Conservation (phyloP, 2,329 filamentous ascomycete species). For the Thielaviopsis euricoi region DNA sequence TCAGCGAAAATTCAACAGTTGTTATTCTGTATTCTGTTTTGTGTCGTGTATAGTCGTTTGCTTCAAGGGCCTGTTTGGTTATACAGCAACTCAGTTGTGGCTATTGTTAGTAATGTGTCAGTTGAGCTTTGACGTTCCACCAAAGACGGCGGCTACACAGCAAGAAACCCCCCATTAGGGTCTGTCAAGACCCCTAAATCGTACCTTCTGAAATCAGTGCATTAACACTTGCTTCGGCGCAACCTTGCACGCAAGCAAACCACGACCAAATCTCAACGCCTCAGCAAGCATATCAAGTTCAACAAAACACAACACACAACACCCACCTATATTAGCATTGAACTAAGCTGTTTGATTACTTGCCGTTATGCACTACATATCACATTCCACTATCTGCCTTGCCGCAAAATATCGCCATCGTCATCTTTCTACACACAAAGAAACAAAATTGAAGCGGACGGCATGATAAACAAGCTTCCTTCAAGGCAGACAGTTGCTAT, state of each 20-base stretch:
- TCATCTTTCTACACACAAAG: not conserved
- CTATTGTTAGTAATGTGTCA: not conserved
- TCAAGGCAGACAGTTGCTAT: not conserved
- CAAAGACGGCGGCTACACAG: not conserved
- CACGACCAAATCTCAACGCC: not conserved
- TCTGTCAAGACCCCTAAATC: not conserved
- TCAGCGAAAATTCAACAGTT: not conserved
- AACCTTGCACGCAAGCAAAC: not conserved
- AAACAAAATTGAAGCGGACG: not conserved
- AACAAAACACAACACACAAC: not conserved
- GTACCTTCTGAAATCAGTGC: not conserved
- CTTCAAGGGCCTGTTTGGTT: not conserved
- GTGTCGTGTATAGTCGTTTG: not conserved
- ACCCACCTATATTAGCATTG: not conserved
- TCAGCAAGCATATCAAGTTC: not conserved
- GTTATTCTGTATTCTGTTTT: too few relatives aligned
- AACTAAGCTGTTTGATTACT: not conserved
- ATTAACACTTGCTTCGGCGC: not conserved
- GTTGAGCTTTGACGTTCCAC: not conserved
- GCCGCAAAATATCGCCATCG: not conserved
- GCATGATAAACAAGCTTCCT: not conserved
- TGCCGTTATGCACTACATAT: not conserved
- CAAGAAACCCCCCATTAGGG: too few relatives aligned
- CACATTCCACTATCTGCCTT: too few relatives aligned
- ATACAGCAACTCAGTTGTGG: not conserved